These are phyloP conservation scores for Gossypium gossypioides DNA, from an alignment of 441 rosid species.

Conservation along the genomic window DNA sequence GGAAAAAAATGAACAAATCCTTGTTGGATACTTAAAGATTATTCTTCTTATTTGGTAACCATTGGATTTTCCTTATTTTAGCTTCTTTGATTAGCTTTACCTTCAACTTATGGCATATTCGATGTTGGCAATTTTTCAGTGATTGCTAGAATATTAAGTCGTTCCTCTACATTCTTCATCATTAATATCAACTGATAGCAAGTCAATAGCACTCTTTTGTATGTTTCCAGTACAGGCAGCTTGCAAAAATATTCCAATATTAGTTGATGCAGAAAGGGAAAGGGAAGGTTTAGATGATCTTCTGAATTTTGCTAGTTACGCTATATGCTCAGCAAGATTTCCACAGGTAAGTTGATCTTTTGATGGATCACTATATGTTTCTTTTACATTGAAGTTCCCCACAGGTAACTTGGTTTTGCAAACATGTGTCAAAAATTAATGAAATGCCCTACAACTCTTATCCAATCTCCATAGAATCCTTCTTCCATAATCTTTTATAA, in stretches of 20 bases:
- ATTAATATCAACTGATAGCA: constrained; percentile 14
- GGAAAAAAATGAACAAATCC: too few species aligned
- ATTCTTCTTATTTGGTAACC: background rate
- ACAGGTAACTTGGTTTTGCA: background rate
- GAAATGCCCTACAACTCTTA: background rate
- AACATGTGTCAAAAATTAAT: background rate
- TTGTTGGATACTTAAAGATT: too few species aligned
- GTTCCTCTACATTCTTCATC: background rate
- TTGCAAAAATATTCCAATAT: constrained; percentile 58
- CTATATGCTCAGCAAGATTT: constrained; percentile 60
- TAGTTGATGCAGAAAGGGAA: constrained; percentile 62
- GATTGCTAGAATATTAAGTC: background rate
- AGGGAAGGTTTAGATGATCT: constrained; percentile 66
- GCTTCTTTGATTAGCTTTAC: background rate
- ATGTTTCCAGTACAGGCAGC: constrained; percentile 55
- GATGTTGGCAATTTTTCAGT: background rate
- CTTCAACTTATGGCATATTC: background rate
- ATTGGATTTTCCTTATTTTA: background rate
- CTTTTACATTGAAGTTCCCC: background rate
- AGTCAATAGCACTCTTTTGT: constrained; percentile 10
- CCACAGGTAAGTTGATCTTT: constrained; percentile 52
- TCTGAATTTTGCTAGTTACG: constrained; percentile 53
- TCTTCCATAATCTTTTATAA: background rate
- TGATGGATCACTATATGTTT: background rate
- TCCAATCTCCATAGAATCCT: background rate